phyloP scores from a whole-genome alignment of 192 early-diverging fungal genomes.

The Geranomyces michiganensis region DNA sequence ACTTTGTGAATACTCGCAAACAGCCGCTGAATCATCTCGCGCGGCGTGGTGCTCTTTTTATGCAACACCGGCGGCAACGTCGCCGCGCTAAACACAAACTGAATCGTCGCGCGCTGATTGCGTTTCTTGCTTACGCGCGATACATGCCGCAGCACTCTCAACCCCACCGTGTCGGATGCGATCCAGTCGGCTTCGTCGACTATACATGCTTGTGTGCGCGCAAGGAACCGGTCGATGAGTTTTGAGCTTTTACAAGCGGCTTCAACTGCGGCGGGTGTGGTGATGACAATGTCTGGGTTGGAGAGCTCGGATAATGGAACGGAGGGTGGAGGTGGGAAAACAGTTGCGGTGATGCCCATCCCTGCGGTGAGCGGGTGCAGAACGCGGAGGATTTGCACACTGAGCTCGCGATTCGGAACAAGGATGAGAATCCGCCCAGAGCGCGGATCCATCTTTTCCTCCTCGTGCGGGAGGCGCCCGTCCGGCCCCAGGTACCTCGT shows the following conservation, averaged over 20 bases:
- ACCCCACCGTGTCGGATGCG: slow-evolving; percentile 9
- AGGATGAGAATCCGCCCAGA: slow-evolving; percentile 11
- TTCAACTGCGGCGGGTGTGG: slow-evolving; percentile 1
- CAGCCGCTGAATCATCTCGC: slow-evolving; percentile 23
- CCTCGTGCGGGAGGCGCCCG: not conserved
- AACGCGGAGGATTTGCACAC: not conserved
- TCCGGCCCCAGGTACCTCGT: not conserved
- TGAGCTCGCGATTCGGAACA: slow-evolving; percentile 6
- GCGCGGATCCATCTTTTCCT: not conserved
- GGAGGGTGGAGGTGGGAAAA: slow-evolving; percentile 15
- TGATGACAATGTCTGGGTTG: slow-evolving; percentile 10
- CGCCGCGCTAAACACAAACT: slow-evolving; percentile 44
- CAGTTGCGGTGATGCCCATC: not conserved
- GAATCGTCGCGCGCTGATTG: slow-evolving; percentile 6
- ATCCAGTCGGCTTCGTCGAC: slow-evolving; percentile 41
- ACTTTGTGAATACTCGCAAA: slow-evolving; percentile 24
- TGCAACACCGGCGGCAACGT: slow-evolving; percentile 31
- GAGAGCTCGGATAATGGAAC: not conserved
- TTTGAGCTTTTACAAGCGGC: not conserved
- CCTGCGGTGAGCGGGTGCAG: slow-evolving; percentile 6
- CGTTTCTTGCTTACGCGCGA: slow-evolving; percentile 15
- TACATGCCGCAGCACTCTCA: slow-evolving; percentile 15
- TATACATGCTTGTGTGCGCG: slow-evolving; percentile 25
- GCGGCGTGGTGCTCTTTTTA: slow-evolving; percentile 16
- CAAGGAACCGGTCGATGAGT: slow-evolving; percentile 16